These are phyloP conservation scores for Yamagishiella unicocca DNA, from an alignment of 139 green algal species.

Conservation along the genomic window DNA sequence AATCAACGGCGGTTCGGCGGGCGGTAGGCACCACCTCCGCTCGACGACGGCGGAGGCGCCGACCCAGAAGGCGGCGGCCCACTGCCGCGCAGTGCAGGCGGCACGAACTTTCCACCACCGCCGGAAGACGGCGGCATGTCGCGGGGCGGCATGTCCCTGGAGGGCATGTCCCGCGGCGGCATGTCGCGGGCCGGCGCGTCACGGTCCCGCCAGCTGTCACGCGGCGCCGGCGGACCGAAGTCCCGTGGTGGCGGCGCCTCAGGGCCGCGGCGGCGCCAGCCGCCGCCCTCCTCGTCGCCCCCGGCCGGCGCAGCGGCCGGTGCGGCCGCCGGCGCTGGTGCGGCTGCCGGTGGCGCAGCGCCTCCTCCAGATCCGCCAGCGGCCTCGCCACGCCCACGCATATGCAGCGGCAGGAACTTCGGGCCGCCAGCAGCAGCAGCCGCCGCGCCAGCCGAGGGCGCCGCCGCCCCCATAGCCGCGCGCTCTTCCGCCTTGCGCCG, in stretches of 20 bases:
- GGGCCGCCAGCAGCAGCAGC: not conserved
- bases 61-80: not conserved
- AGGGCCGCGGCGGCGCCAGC: conserved; percentile 39
- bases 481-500: conserved; percentile 57
- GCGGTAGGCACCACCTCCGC: conserved; percentile 18
- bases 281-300: conserved; percentile 24
- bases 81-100: conserved; percentile 38
- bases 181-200: conserved; percentile 11
- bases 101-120: conserved; percentile 58
- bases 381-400: conserved; percentile 8
- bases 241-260: conserved; percentile 21
- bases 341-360: not conserved
- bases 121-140: not conserved
- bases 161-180: not conserved
- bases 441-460: not conserved
- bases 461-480: conserved; percentile 23
- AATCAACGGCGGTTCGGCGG: conserved; percentile 16
- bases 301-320: not conserved
- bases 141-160: conserved; percentile 22
- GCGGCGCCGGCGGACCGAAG: not conserved
- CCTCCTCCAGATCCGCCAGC: not conserved
- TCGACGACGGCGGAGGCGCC: conserved; percentile 17
- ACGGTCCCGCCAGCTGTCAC: not conserved
- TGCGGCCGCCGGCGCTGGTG: not conserved
- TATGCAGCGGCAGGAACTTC: conserved; percentile 34